phyloP scores from a whole-genome alignment of 2,329 filamentous ascomycete species.

The Penicillium sp. region DNA sequence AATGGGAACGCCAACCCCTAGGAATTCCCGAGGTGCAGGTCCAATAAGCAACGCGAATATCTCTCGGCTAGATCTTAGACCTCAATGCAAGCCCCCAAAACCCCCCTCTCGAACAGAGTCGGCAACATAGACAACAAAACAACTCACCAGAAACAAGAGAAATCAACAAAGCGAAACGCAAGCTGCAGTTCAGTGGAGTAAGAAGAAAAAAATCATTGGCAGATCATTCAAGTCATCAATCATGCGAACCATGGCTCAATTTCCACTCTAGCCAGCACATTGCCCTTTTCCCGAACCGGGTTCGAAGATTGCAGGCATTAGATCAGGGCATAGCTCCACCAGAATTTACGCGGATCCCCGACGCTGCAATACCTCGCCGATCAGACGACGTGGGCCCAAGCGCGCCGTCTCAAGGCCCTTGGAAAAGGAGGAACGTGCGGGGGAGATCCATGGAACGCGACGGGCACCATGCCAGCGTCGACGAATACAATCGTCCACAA shows the following conservation, averaged over 20 bases:
- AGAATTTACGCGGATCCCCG: conserved; percentile 36
- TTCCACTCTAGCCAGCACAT: not conserved
- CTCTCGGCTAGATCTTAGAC: too few relatives aligned
- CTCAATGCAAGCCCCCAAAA: too few relatives aligned
- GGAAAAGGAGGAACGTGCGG: conserved; percentile 51
- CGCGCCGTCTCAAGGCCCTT: conserved; percentile 56
- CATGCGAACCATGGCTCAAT: not conserved
- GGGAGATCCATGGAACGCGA: conserved; percentile 52
- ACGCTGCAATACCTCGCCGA: conserved; percentile 63
- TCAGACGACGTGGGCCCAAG: conserved; percentile 60
- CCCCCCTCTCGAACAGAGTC: too few relatives aligned
- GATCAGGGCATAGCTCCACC: not conserved
- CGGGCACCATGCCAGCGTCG: conserved; percentile 65
- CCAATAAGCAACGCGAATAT: conserved; percentile 7
- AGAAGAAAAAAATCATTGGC: not conserved
- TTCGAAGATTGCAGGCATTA: not conserved
- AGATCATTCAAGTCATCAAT: not conserved
- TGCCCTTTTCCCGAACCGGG: not conserved
- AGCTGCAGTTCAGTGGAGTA: too few relatives aligned
- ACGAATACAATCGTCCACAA: conserved; percentile 91
- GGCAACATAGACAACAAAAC: too few relatives aligned
- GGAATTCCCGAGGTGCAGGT: conserved; percentile 1
- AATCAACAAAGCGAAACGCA: too few relatives aligned
- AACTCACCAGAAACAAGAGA: too few relatives aligned
- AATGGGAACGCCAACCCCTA: conserved; percentile 2